Conservation (phyloP, 495 filamentous ascomycete genomes). For the Chaetomidium leptoderma region DNA sequence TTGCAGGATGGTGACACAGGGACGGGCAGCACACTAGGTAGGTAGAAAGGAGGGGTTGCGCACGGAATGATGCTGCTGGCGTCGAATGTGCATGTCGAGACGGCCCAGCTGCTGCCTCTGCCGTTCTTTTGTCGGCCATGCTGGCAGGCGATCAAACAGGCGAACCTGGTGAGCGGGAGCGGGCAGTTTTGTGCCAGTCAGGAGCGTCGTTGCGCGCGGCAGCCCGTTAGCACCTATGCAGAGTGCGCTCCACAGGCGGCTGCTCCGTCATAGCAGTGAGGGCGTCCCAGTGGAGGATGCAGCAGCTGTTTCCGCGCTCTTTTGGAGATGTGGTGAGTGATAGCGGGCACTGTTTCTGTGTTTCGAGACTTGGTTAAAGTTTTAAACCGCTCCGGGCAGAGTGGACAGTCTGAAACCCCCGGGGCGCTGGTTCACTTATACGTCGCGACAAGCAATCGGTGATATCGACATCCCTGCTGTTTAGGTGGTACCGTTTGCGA, state of each 20-base stretch:
- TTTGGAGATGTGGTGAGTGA: not conserved
- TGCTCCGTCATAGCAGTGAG: slow-evolving; percentile 9
- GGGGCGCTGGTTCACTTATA: slow-evolving; percentile 7
- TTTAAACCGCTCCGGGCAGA: not conserved
- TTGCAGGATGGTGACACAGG: slow-evolving; percentile 1
- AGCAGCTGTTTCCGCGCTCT: not conserved
- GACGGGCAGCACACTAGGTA: too few relatives aligned
- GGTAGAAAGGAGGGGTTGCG: slow-evolving; percentile 28
- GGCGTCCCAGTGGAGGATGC: not conserved
- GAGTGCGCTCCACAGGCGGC: slow-evolving; percentile 12
- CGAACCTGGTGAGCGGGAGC: not conserved
- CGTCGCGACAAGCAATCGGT: not conserved
- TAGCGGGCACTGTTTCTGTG: not conserved
- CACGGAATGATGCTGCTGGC: slow-evolving; percentile 49
- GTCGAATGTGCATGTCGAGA: slow-evolving; percentile 43
- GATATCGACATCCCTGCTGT: slow-evolving; percentile 17
- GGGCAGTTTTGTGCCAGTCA: not conserved
- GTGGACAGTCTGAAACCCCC: not conserved
- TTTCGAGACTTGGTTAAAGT: not conserved
- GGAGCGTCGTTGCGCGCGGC: slow-evolving; percentile 3
- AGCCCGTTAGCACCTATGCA: slow-evolving; percentile 10
- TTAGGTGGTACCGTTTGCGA: not conserved
- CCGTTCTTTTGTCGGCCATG: slow-evolving; percentile 32
- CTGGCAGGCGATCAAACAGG: slow-evolving; percentile 12
- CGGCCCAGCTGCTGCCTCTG: slow-evolving; percentile 36